These are phyloP conservation scores for Lachnellula subtilissima DNA, from an alignment of 2,329 filamentous ascomycete genomes.

Conservation along the genomic window DNA sequence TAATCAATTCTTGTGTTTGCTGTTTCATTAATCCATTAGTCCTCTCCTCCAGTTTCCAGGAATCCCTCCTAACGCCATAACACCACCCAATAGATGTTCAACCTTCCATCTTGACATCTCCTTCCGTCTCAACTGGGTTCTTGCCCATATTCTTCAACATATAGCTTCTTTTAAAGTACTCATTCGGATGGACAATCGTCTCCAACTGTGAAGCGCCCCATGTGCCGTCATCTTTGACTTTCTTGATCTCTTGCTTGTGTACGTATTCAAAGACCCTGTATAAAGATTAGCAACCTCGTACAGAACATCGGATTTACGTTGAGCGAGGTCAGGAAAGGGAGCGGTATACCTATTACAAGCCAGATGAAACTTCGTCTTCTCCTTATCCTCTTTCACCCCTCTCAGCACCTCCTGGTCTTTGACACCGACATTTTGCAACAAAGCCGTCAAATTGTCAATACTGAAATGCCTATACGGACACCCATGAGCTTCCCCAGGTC, in stretches of 20 bases:
- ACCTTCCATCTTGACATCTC: slow-evolving; percentile 53
- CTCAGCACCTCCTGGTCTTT: slow-evolving; percentile 71
- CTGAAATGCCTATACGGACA: slow-evolving; percentile 94
- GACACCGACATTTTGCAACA: slow-evolving; percentile 77
- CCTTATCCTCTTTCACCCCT: slow-evolving; percentile 83
- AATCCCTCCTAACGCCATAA: neutral
- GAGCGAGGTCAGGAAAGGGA: neutral
- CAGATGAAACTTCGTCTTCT: slow-evolving; percentile 84
- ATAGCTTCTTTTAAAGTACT: slow-evolving; percentile 95
- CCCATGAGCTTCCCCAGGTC: slow-evolving; percentile 85
- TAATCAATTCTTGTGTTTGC: too few species aligned
- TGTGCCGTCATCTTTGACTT: slow-evolving; percentile 67
- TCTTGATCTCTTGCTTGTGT: slow-evolving; percentile 74
- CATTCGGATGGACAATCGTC: slow-evolving; percentile 95
- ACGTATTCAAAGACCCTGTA: slow-evolving; percentile 77
- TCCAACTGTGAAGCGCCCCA: slow-evolving; percentile 75
- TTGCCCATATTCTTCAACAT: slow-evolving; percentile 70
- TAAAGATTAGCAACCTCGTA: neutral
- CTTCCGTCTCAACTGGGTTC: slow-evolving; percentile 31
- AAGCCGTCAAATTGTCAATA: slow-evolving; percentile 72
- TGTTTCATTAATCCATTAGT: too few species aligned
- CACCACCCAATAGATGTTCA: slow-evolving; percentile 4
- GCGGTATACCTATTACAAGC: slow-evolving; percentile 75
- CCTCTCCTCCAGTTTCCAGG: too few species aligned
- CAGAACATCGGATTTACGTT: neutral